phyloP scores from a whole-genome alignment of 148 eudicot species.

The Rheum nobile region DNA sequence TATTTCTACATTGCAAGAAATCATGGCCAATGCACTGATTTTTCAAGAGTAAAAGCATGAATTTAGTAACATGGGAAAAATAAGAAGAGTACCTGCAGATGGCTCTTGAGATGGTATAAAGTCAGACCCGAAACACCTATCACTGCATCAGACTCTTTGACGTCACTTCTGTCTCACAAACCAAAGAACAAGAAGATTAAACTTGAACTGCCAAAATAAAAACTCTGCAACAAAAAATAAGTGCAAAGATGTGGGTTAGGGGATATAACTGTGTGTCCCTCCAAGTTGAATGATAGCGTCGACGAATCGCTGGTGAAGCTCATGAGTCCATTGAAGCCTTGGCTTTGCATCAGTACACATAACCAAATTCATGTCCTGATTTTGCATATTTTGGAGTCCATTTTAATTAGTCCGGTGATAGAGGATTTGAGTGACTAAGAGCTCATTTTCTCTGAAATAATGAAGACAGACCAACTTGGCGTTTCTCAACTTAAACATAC shows the following conservation, averaged over 20 bases:
- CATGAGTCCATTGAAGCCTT: constrained; percentile 92
- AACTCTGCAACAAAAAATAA: too few species aligned
- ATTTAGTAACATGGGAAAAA: too few species aligned
- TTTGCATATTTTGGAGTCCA: constrained; percentile 39
- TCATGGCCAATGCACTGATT: background rate
- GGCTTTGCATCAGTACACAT: constrained; percentile 91
- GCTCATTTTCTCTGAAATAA: background rate
- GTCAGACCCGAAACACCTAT: constrained; percentile 81
- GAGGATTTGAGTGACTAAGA: too few species aligned
- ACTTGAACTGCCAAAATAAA: too few species aligned
- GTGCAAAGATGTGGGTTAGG: too few species aligned
- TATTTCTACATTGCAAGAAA: constrained; percentile 49
- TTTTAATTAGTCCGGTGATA: too few species aligned
- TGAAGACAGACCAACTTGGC: background rate
- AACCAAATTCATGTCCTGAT: constrained; percentile 50
- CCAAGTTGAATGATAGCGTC: constrained; percentile 71
- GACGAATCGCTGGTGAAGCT: constrained; percentile 65
- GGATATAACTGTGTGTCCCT: constrained; percentile 57
- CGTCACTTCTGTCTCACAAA: constrained; percentile 95
- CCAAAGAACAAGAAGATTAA: too few species aligned
- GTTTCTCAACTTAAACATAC: background rate
- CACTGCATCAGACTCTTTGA: constrained; percentile 69
- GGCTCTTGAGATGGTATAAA: constrained; percentile 86
- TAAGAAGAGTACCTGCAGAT: constrained; percentile 51
- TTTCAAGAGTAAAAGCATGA: too few species aligned